phyloP scores from a whole-genome alignment of 2,329 filamentous ascomycete species.

The Epichloe festucae region DNA sequence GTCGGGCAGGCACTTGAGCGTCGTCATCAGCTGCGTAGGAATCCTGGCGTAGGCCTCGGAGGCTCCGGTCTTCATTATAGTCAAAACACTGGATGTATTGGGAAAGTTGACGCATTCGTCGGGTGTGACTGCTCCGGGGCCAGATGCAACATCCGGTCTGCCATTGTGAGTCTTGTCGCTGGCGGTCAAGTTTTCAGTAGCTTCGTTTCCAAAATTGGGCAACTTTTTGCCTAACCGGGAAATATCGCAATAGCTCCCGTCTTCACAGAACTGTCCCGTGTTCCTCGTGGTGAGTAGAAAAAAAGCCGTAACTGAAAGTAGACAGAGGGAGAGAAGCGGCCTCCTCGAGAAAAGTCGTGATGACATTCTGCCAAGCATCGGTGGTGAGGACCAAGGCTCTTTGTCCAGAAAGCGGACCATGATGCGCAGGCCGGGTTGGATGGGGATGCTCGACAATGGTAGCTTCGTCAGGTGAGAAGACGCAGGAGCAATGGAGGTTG shows the following conservation, averaged over 20 bases:
- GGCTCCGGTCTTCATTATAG: constrained; percentile 46
- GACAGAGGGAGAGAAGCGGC: constrained; percentile 15
- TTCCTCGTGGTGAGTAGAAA: constrained; percentile 21
- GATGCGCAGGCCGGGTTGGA: neutral
- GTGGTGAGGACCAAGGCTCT: neutral
- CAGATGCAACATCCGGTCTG: neutral
- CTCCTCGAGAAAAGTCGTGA: constrained; percentile 18
- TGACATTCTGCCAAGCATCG: constrained; percentile 6
- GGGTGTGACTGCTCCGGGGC: constrained; percentile 10
- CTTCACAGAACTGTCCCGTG: constrained; percentile 17
- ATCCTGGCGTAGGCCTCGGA: constrained; percentile 38
- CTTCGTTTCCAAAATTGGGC: constrained; percentile 1
- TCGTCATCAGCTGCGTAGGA: constrained; percentile 41
- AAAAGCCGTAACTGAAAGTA: constrained; percentile 16
- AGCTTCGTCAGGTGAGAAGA: neutral
- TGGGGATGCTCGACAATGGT: neutral
- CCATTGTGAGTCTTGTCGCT: neutral
- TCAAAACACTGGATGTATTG: constrained; percentile 31
- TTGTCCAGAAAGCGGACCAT: constrained; percentile 7
- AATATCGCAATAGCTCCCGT: constrained; percentile 15
- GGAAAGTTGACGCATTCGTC: constrained; percentile 26
- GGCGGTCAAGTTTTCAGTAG: neutral
- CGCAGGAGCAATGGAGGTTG: neutral
- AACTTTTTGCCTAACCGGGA: constrained; percentile 3
- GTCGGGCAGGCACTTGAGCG: constrained; percentile 34